Evolutionary conservation across 768 basidiomycete species (phyloP), one percentile per base, ranked within the genome.

Genomic region (Boletus rufocinnamomeus): DNA sequence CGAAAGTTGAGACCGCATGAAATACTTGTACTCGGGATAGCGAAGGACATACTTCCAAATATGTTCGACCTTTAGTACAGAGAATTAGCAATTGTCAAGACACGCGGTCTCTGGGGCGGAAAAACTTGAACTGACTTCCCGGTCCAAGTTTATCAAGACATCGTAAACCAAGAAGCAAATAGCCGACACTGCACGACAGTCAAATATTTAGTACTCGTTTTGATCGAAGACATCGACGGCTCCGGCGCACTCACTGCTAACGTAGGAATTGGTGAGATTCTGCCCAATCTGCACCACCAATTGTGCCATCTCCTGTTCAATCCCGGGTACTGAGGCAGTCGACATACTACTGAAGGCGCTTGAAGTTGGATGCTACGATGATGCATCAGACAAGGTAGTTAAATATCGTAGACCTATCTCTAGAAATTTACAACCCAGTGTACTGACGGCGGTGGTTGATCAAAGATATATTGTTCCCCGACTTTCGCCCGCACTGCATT

Each of bases 61-160:
- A 30, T 52, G 6, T 10, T 57, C 49, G 2, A 52, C 23, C 55
- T 55, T 21, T 6, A 16, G 32, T 21, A 14, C 45, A 19, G 41
- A 17, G 28, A 4, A 19, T 47, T 8, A 49, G 10, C 17, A 5
- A 10, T 14, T 35, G 14, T 51, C 1, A 27, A 28, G 27, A 19
- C 45, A 13, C 3, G 10, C 19, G 2, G 27, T 16, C 35, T 34
- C 10, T 34, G 6, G 6, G 6, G 30, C 27, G 6, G 25, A 50
- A 19, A 25, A 9, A 16, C n/a, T 34, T 16, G 30, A n/a, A 43
- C 48, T 27, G 1, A 57, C 56, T 43, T 57, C 56, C 21, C 50
- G 45, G 6, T 57, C 56, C 7, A 52, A 28, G 34, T 57, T 52
- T n/a, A n/a, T n/a, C n/a, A n/a, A n/a, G n/a, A n/a, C n/a, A n/a